A percentile compares a stretch with the other conserved stretches of the same genome.
Evolutionary conservation across 331 rosid genomes (phyloP).

Genomic region (Malus hybrid): DNA sequence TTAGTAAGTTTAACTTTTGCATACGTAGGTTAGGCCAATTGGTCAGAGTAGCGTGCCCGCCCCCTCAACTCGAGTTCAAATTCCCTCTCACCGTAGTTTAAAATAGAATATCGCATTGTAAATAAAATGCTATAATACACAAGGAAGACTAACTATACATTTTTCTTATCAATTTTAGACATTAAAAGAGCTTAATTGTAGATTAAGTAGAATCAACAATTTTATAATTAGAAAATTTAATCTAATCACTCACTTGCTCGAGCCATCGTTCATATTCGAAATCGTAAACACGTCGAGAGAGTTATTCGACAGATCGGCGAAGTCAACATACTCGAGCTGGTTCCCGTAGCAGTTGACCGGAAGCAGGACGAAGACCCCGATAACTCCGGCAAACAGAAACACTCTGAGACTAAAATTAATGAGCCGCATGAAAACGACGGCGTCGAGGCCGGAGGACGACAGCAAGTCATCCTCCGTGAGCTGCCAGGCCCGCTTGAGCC

Average conservation of each 20-base stretch:
- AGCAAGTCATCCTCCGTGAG: constrained; percentile 81
- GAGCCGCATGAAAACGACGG: constrained; percentile 68
- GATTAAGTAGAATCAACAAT: background rate
- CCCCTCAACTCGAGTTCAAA: background rate
- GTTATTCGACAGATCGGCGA: constrained; percentile 43
- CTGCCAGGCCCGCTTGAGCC: constrained; percentile 73
- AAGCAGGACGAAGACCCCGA: constrained; percentile 77
- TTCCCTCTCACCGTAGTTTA: too few relatives aligned
- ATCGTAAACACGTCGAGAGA: constrained; percentile 89
- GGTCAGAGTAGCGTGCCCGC: background rate
- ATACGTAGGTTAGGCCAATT: background rate
- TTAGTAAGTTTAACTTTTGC: background rate
- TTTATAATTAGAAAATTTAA: background rate
- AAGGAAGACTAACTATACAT: background rate
- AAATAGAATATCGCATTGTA: too few relatives aligned
- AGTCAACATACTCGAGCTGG: constrained; percentile 49
- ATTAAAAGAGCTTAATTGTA: background rate
- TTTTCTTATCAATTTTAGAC: background rate
- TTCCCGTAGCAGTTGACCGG: constrained; percentile 84
- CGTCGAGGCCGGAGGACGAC: constrained; percentile 64
- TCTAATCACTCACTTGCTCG: constrained; percentile 37
- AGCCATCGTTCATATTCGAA: constrained; percentile 70
- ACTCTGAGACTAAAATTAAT: constrained; percentile 73
- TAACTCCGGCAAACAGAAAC: constrained; percentile 70
- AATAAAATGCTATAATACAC: too few relatives aligned